Percentiles rank a stretch among this genome's conserved stretches.
Conservation (phyloP, 2,329 filamentous ascomycete genomes). For the Thelonectria blattea region DNA sequence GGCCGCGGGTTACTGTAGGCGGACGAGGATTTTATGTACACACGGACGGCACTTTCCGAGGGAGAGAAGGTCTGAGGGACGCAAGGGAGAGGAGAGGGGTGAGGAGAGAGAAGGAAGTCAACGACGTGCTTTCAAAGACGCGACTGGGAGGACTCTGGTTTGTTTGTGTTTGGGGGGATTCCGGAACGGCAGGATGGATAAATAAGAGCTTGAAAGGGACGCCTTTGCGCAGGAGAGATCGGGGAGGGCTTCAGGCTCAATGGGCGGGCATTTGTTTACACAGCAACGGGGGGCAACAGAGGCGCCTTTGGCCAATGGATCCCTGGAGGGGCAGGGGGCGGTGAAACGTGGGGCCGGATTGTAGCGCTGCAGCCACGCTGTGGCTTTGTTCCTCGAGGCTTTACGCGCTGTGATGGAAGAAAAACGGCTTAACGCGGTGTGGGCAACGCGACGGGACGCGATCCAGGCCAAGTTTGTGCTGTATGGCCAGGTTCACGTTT, state of each 20-base stretch:
- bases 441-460: constrained; percentile 34
- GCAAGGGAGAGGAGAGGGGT: constrained; percentile 13
- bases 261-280: constrained; percentile 41
- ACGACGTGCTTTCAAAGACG: constrained; percentile 9
- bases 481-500: constrained; percentile 21
- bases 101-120: not conserved
- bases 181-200: constrained; percentile 14
- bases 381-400: not conserved
- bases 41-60: constrained; percentile 28
- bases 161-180: constrained; percentile 7
- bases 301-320: constrained; percentile 30
- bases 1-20: not conserved
- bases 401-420: not conserved
- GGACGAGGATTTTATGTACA: constrained; percentile 22
- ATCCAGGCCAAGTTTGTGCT: constrained; percentile 13
- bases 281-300: constrained; percentile 39
- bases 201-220: not conserved
- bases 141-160: not conserved
- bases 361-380: constrained; percentile 5
- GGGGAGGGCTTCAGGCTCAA: not conserved
- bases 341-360: constrained; percentile 33
- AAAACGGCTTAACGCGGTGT: constrained; percentile 46
- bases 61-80: constrained; percentile 2
- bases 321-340: constrained; percentile 9
- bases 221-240: constrained; percentile 15